Base-by-base conservation (phyloP, 1,139 yeast genomes). In the Protomyces gravidus region DNA sequence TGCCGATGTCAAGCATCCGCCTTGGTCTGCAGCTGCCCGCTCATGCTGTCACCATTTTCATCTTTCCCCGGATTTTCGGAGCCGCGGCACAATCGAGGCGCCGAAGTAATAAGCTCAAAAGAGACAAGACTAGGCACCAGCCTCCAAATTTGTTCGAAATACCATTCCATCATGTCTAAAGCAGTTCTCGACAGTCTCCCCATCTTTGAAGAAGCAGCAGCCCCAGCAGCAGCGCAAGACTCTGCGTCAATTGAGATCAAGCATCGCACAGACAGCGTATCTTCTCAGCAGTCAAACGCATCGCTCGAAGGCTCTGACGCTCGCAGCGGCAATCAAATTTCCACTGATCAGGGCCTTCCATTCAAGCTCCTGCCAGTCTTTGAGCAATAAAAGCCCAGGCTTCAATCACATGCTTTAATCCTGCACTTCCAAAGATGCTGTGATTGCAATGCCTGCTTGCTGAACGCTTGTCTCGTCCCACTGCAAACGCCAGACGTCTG, bases 281-380 rank as follows among this genome's bases (percentile, higher is more conserved):
- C 42, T 15, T 36, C 42, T 19, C 21, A 36, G 42, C 19, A 36
- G 7, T 36, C 42, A 19, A 36, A 15, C 9, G 42, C 42, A 36
- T 36, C 42, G 11, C 5, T 36, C 11, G 42, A 36, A 5, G 42
- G 17, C 23, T 9, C 17, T 19, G 23, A 23, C 23, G 42, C 42
- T 1, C 13, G 1, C 1, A n/a, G n/a, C n/a, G n/a, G n/a, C n/a
- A n/a, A n/a, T n/a, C 1, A 30, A 30, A 15, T 30, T 13, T 15
- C 42, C 4, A 36, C 42, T 9, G 42, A 36, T 3, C 19, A 36
- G 9, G 42, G 42, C 17, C 9, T 36, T 19, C 42, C 42, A 15
- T 36, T 36, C 42, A 36, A 36, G 42, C 42, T 36, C 11, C 42
- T 36, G 42, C 42, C 42, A n/a, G 42, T 36, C 21, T 36, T 36